Percentiles rank a stretch among this genome's conserved stretches.
phyloP scores from a whole-genome alignment of 2,329 filamentous ascomycete genomes.

The Ophiocordyceps camponoti-saundersi region DNA sequence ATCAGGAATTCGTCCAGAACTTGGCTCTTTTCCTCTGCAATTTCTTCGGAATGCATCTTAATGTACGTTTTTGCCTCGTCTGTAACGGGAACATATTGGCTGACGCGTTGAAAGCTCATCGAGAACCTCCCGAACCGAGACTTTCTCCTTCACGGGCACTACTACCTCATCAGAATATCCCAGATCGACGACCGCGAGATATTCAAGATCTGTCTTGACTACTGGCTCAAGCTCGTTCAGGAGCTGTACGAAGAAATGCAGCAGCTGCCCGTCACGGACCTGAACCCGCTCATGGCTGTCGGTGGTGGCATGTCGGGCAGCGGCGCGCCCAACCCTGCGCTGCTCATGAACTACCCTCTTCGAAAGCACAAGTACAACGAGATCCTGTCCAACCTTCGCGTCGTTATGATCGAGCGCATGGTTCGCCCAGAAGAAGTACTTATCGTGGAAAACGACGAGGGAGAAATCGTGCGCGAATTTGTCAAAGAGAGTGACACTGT shows the following conservation, averaged over 20 bases:
- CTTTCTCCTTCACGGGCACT: conserved; percentile 89
- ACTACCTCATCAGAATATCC: conserved; percentile 94
- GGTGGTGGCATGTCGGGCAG: conserved; percentile 55
- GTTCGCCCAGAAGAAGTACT: conserved; percentile 93
- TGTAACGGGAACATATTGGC: conserved; percentile 1
- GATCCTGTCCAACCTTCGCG: conserved; percentile 79
- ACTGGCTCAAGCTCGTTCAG: conserved; percentile 97
- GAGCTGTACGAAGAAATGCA: conserved; percentile 99
- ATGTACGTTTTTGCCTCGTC: conserved; percentile 28
- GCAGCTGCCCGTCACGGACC: conserved; percentile 77
- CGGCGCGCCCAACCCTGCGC: conserved; percentile 67
- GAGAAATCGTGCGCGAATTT: conserved; percentile 96
- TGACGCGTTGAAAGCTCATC: conserved; percentile 48
- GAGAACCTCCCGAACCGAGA: conserved; percentile 92
- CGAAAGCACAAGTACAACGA: conserved; percentile 97
- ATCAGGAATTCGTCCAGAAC: conserved; percentile 97
- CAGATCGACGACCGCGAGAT: conserved; percentile 98
- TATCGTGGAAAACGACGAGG: conserved; percentile 98
- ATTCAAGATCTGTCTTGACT: conserved; percentile 98
- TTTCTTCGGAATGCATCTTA: conserved; percentile 88
- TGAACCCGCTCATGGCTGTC: conserved; percentile 78
- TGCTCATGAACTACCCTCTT: conserved; percentile 81
- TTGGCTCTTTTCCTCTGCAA: conserved; percentile 90
- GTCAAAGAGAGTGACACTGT: conserved; percentile 99
- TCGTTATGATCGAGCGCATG: conserved; percentile 99